Conservation (phyloP, 1,139 yeast species). For the Arxiozyma slooffiae region DNA sequence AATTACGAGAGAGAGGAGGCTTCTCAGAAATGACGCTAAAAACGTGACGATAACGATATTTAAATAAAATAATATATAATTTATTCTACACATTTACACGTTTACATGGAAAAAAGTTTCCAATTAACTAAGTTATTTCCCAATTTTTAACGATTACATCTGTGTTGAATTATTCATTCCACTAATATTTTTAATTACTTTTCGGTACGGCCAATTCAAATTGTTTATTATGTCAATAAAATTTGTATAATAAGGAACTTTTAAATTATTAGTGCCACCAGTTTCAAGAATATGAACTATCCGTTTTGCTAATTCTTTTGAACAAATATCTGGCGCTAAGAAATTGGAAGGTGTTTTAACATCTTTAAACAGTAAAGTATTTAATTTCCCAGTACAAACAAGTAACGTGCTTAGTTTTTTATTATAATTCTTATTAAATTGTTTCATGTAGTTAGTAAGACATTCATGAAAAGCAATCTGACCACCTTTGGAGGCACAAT, state of each 20-base stretch:
- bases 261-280: slow-evolving; percentile 62
- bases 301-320: slow-evolving; percentile 49
- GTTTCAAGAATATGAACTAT: slow-evolving; percentile 48
- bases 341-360: slow-evolving; percentile 62
- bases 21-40: not conserved
- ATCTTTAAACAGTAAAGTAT: slow-evolving; percentile 60
- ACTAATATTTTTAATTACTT: slow-evolving; percentile 17
- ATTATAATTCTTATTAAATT: slow-evolving; percentile 31
- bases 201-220: slow-evolving; percentile 60
- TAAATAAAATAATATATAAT: too few relatives aligned
- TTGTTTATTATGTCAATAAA: slow-evolving; percentile 62
- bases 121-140: not conserved
- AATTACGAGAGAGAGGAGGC: slow-evolving; percentile 1
- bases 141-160: not conserved
- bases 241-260: slow-evolving; percentile 65
- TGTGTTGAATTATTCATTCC: slow-evolving; percentile 26
- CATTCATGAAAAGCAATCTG: slow-evolving; percentile 77
- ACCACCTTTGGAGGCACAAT: slow-evolving; percentile 88
- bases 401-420: slow-evolving; percentile 51
- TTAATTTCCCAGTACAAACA: slow-evolving; percentile 80
- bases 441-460: slow-evolving; percentile 52
- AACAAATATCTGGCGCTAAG: slow-evolving; percentile 75
- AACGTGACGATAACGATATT: not conserved
- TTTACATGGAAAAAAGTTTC: not conserved
- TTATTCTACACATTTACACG: not conserved